Evolutionary conservation across 2,329 filamentous ascomycete species (phyloP).

Genomic region (Talaromyces sp.): DNA sequence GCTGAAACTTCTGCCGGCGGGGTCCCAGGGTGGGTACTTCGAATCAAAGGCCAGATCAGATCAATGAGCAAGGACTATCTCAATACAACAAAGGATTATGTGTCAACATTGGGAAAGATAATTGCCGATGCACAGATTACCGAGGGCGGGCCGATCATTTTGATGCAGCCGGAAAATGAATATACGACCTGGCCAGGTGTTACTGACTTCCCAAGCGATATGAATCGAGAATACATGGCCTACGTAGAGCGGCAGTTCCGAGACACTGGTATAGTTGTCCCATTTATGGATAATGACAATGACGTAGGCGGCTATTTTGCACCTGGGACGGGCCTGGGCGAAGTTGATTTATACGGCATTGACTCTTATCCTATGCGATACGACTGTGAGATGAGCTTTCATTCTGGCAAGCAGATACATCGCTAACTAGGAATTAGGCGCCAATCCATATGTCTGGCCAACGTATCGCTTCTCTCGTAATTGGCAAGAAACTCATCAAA

Average conservation of each 20-base stretch:
- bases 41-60: conserved; percentile 58
- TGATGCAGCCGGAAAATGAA: conserved; percentile 79
- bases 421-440: not conserved
- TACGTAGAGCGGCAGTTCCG: conserved; percentile 65
- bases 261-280: conserved; percentile 65
- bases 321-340: not conserved
- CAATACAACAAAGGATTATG: conserved; percentile 63
- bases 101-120: conserved; percentile 55
- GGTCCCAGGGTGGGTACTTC: conserved; percentile 73
- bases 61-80: conserved; percentile 59
- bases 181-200: conserved; percentile 56
- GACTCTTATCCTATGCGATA: conserved; percentile 20
- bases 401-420: too few species aligned
- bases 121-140: conserved; percentile 75
- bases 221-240: conserved; percentile 63
- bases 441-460: conserved; percentile 17
- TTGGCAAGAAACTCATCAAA: conserved; percentile 17
- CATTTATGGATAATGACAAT: conserved; percentile 66
- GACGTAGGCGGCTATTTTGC: not conserved
- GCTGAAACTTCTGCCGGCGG: conserved; percentile 72
- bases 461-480: conserved; percentile 17
- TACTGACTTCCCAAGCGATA: conserved; percentile 46
- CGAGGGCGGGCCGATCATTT: conserved; percentile 72
- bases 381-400: conserved; percentile 14
- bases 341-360: conserved; percentile 12